Percentiles rank a stretch among this genome's conserved stretches.
These are phyloP conservation scores for Nidula microcarpa DNA, from an alignment of 768 basidiomycete genomes.

Conservation along the genomic window DNA sequence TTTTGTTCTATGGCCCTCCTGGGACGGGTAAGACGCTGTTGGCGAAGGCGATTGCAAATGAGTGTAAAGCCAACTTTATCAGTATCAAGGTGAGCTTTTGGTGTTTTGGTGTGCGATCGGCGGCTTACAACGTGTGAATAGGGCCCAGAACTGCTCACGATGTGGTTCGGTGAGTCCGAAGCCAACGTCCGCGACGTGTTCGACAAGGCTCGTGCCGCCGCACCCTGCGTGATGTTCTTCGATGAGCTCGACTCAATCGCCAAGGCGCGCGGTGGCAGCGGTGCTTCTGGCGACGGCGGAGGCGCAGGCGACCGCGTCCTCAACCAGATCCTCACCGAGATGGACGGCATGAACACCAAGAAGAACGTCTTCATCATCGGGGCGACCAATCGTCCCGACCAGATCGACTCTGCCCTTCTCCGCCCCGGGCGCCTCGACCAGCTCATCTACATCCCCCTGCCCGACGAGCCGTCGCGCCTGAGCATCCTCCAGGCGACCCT, in stretches of 20 bases:
- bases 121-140: slow-evolving; percentile 20
- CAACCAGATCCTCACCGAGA: slow-evolving; percentile 95
- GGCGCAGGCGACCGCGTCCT: slow-evolving; percentile 98
- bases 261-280: slow-evolving; percentile 89
- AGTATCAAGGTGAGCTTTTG: slow-evolving; percentile 76
- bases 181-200: slow-evolving; percentile 99
- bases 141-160: slow-evolving; percentile 96
- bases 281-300: slow-evolving; percentile 81
- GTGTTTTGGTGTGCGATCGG: not conserved
- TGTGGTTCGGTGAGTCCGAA: slow-evolving; percentile 99
- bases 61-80: slow-evolving; percentile 99
- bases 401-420: slow-evolving; percentile 88
- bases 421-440: slow-evolving; percentile 99
- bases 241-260: slow-evolving; percentile 99
- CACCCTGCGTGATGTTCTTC: slow-evolving; percentile 99
- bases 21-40: slow-evolving; percentile 99
- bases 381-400: slow-evolving; percentile 95
- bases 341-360: slow-evolving; percentile 99
- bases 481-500: slow-evolving; percentile 90
- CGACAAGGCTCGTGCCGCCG: slow-evolving; percentile 98
- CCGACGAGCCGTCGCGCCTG: slow-evolving; percentile 87
- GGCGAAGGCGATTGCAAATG: slow-evolving; percentile 98
- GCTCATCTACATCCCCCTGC: slow-evolving; percentile 98
- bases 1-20: slow-evolving; percentile 98
- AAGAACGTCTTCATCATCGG: slow-evolving; percentile 99